A percentile compares a stretch with the other conserved stretches of the same genome.
Evolutionary conservation across 331 rosid genomes (phyloP).

Genomic region (Phaseolus coccineus): DNA sequence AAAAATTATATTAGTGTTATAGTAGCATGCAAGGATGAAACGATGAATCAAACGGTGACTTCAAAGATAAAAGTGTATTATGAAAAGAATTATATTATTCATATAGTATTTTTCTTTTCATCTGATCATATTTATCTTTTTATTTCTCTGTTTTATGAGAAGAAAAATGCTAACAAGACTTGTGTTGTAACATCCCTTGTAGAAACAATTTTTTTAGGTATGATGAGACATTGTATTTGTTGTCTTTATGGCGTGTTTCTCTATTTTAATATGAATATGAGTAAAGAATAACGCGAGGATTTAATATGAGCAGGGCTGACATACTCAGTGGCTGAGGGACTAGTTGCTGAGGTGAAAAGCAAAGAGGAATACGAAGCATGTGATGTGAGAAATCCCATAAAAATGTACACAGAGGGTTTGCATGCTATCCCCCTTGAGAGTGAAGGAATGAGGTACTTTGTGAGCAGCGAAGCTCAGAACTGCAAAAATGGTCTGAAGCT

Average conservation of each 20-base stretch:
- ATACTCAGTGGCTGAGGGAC: slow-evolving; percentile 69
- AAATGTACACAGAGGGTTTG: slow-evolving; percentile 73
- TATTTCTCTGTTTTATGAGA: background rate
- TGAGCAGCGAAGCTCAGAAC: slow-evolving; percentile 56
- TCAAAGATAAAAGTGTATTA: background rate
- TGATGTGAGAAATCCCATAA: slow-evolving; percentile 66
- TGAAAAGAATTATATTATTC: background rate
- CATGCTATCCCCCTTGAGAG: slow-evolving; percentile 62
- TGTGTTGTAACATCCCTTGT: too few species aligned
- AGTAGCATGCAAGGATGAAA: too few species aligned
- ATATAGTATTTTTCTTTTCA: background rate
- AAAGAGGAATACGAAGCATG: slow-evolving; percentile 77
- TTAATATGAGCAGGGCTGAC: slow-evolving; percentile 68
- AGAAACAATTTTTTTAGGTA: background rate
- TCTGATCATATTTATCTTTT: background rate
- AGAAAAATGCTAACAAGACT: too few species aligned
- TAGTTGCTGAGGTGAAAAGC: slow-evolving; percentile 63
- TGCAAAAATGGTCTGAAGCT: slow-evolving; percentile 80
- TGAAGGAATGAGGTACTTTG: slow-evolving; percentile 79
- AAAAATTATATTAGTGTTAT: too few species aligned
- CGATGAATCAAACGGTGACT: too few species aligned
- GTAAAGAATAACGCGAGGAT: background rate
- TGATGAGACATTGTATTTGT: background rate
- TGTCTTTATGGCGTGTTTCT: background rate
- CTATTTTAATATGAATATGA: background rate